These are phyloP conservation scores for Piromyces sp. DNA, from an alignment of 192 early-diverging fungal genomes.

Conservation along the genomic window DNA sequence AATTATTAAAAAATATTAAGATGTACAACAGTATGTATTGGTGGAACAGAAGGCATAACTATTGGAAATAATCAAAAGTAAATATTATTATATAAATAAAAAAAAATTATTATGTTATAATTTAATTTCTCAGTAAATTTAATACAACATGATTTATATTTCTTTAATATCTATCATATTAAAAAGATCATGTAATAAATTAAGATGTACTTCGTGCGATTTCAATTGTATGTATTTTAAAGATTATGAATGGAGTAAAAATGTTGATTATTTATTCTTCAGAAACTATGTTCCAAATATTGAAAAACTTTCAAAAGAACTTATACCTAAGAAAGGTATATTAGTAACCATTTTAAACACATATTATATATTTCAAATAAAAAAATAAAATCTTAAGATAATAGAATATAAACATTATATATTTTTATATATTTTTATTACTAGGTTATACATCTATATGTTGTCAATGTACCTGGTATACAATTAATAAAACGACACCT, in stretches of 20 bases:
- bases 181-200: not conserved
- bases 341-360: too few species aligned
- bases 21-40: not conserved
- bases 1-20: too few species aligned
- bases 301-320: not conserved
- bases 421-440: too few species aligned
- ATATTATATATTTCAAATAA: too few species aligned
- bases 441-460: not conserved
- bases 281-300: constrained; percentile 10
- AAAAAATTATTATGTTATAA: too few species aligned
- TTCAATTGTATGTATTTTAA: not conserved
- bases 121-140: too few species aligned
- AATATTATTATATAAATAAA: not conserved
- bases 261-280: constrained; percentile 13
- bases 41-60: not conserved
- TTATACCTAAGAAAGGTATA: not conserved
- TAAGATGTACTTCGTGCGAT: not conserved
- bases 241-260: constrained; percentile 3
- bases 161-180: not conserved
- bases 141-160: too few species aligned
- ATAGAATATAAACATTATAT: too few species aligned
- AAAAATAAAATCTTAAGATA: too few species aligned
- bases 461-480: not conserved
- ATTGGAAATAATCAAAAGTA: not conserved
- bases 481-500: not conserved